Base-by-base conservation (phyloP, 2,329 filamentous ascomycete genomes). In the Gaeumannomyces sp. region DNA sequence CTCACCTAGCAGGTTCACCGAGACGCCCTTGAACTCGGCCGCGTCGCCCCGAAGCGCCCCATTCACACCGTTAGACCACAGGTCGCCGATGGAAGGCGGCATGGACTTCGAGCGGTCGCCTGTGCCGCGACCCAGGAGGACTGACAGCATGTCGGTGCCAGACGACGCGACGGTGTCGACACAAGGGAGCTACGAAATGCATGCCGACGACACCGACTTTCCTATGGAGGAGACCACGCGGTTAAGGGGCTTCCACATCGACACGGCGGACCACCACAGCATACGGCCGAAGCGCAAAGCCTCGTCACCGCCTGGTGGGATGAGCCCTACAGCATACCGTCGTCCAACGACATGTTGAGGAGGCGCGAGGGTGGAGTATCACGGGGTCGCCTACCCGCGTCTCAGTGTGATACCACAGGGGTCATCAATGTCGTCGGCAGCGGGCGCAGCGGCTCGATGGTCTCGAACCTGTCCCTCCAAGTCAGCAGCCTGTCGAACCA, bases 281-380 rank as follows among this genome's bases (percentile, higher is more conserved):
- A 71, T 74, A 11, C 82, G 83, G 8, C 80, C 80, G 66, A 87
- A 87, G 74, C 79, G 84, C 60, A 78, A 84, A 56, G 84, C 84
- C 2, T 83, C 82, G 0, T 86, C 83, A 31, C 83, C 84, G 1
- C 81, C 79, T 0, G 75, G 77, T 3, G 82, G 14, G 82, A 85
- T 33, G 82, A 84, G 28, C 72, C 77, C 8, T 76, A 76, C 65
- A 74, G 71, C 22, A 56, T 79, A 35, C 66, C 75, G 2, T 74
- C 75, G 35, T 76, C 79, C 33, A 76, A 75, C 60, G 83, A 84
- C 50, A 69, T 79, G 65, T 69, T 80, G 58, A 79, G 82, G 65
- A 80, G 83, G 63, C 79, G 82, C 16, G 82, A 85, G 10, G 72
- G 77, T 8, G 62, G 62, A 22, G 73, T 74, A 11, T 78, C 79